Base-by-base conservation (phyloP, 148 eudicot genomes). In the Salicornia ramosissima region DNA sequence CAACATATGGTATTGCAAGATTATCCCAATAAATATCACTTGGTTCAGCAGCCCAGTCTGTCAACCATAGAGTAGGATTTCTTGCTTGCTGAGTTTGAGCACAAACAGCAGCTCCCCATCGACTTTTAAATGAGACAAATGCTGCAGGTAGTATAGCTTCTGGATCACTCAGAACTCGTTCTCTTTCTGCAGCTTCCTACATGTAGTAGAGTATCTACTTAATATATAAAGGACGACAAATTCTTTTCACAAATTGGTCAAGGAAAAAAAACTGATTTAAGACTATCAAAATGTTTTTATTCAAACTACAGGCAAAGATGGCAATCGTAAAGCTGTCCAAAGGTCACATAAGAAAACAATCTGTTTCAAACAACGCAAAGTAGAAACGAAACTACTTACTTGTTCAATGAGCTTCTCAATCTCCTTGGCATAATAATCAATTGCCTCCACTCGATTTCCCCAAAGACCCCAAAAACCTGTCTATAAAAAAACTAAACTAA, bases 101-200 rank as follows among this genome's bases (percentile, higher is more conserved):
- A 82, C 98, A 94, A 42, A 94, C 91, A 71, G 96, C 98, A 62
- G 97, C 96, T 62, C 96, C 98, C 98, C 98, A 94, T 63, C 98
- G 85, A 28, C 83, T 80, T 75, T 77, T 90, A 61, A 94, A 94
- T 11, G 98, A 94, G 58, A 94, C 98, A 86, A 94, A 94, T 60
- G 98, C 98, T n/a, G 90, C 91, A 4, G 98, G 97, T 58, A 94
- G 74, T 71, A 94, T 74, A 46, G 96, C 87, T 30, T 78, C 80
- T 6, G 97, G 89, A 71, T 94, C 96, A 74, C 84, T 84, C 52
- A 78, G 72, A 24, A 94, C 89, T 71, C 75, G 82, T 62, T 87
- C 90, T 63, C 89, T 80, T 76, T 94, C 98, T 14, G 76, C 82
- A 33, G 64, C 79, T 88, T 94, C 98, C 98, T 94, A 74, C 25